Percentiles rank a stretch among this genome's conserved stretches.
These are phyloP conservation scores for Geranium incanum DNA, from an alignment of 441 rosid genomes.

Conservation along the genomic window DNA sequence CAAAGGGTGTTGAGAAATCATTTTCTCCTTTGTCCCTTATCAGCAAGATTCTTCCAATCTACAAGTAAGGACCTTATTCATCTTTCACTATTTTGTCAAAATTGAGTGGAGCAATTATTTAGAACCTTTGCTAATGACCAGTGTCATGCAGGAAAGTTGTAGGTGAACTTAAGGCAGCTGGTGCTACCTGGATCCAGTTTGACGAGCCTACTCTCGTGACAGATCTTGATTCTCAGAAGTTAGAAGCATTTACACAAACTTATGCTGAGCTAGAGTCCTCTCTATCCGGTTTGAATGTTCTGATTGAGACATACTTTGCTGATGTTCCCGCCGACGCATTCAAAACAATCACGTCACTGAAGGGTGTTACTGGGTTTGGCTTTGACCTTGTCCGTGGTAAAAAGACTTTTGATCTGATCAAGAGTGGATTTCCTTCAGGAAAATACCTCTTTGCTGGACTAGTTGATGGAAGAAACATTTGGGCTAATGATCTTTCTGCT, in stretches of 20 bases:
- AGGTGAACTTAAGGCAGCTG: constrained; percentile 87
- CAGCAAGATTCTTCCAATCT: constrained; percentile 72
- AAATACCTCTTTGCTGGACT: constrained; percentile 92
- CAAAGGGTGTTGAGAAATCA: constrained; percentile 82
- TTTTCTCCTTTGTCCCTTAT: constrained; percentile 82
- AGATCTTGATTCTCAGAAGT: constrained; percentile 81
- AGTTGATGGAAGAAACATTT: constrained; percentile 95
- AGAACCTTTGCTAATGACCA: not conserved
- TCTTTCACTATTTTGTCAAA: constrained; percentile 14
- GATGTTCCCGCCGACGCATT: constrained; percentile 75
- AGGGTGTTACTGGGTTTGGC: constrained; percentile 77
- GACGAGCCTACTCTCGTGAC: constrained; percentile 84
- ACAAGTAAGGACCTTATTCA: constrained; percentile 48
- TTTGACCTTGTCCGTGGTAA: constrained; percentile 90
- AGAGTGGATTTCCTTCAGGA: constrained; percentile 65
- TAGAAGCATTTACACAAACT: constrained; percentile 72
- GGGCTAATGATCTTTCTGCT: constrained; percentile 91
- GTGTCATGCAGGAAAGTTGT: constrained; percentile 62
- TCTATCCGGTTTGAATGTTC: constrained; percentile 73
- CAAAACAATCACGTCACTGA: constrained; percentile 76
- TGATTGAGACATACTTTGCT: constrained; percentile 88
- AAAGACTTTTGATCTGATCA: constrained; percentile 69
- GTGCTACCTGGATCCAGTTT: constrained; percentile 91
- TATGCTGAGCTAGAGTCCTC: constrained; percentile 68
- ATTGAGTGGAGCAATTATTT: not conserved